Evolutionary conservation across 2,329 filamentous ascomycete genomes (phyloP).

Genomic region (Alternaria viburni): DNA sequence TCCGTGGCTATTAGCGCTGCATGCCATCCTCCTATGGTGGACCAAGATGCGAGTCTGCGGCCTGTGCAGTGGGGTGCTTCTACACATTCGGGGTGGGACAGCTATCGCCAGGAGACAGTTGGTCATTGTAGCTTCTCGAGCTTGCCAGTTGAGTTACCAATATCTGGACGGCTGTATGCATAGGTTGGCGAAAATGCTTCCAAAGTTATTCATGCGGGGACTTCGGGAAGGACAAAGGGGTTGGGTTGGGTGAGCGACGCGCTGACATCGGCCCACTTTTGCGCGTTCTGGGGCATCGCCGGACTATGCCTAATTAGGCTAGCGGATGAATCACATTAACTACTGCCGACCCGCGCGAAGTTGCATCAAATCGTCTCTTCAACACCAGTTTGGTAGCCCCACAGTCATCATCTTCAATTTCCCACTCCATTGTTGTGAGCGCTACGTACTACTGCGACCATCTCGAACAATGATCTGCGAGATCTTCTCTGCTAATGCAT

Average conservation of each 20-base stretch:
- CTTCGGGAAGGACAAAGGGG: neutral
- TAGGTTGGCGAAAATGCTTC: neutral
- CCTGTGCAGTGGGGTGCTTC: neutral
- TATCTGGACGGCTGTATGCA: neutral
- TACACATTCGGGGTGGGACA: neutral
- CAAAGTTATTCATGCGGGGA: neutral
- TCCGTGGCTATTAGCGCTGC: neutral
- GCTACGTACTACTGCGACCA: neutral
- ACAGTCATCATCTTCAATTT: neutral
- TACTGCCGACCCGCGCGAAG: neutral
- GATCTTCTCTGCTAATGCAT: conserved; percentile 29
- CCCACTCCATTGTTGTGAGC: neutral
- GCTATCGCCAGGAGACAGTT: neutral
- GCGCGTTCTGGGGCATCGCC: neutral
- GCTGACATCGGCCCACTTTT: neutral
- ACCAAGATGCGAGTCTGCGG: neutral
- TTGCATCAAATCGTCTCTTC: neutral
- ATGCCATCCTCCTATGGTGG: neutral
- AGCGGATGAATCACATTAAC: neutral
- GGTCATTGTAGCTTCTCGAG: neutral
- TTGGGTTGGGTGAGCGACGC: neutral
- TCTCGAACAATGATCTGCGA: conserved; percentile 6
- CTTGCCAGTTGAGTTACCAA: neutral
- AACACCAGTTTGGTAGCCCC: neutral
- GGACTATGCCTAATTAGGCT: neutral